Evolutionary conservation across 768 basidiomycete genomes (phyloP), one percentile per base, ranked within the genome.

Genomic region (Glaciozyma antarctica): DNA sequence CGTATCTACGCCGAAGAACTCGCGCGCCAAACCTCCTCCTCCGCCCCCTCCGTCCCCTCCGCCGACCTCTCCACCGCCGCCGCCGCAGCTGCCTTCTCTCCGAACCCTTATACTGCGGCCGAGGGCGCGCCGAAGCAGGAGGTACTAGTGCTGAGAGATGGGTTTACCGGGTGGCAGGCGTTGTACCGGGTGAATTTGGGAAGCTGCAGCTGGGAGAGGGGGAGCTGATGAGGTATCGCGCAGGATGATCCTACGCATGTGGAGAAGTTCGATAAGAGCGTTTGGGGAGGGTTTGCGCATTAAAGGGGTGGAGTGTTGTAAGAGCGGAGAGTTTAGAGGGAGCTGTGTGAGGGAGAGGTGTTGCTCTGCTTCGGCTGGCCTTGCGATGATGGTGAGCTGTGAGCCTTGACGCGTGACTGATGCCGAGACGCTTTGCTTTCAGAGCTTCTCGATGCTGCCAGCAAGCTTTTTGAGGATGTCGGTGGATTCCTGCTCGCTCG

Each of bases 1-100:
- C 41, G 68, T 21, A 66, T 66, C 60, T 70, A 66, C 52, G 68
- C 68, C 55, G 65, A 70, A 28, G 65, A 63, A 1, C 19, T 45
- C 38, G 45, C 48, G 7, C 43, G 51, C 5, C 8, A 26, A 5
- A 44, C 16, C 15, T 9, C 52, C 5, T 1, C 54, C 21, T 28
- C 26, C 13, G 13, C 49, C 22, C 2, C 26, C 1, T 13, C 45
- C 6, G 16, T 32, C 0, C 10, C 52, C 15, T 32, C 19, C 57
- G 32, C 8, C 43, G 15, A 22, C 45, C 22, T n/a, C 26, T 16
- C 24, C 26, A 22, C 24, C n/a, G 2, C 26, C 63, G 5, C 21
- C 43, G 22, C 45, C 44, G 16, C 22, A 22, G 8, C 28, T 6
- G 49, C 17, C 19, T 66, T 70, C 53, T 61, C 65, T 6, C 65